Conservation (phyloP, 345 rosid genomes). For the Lumnitzera littorea region DNA sequence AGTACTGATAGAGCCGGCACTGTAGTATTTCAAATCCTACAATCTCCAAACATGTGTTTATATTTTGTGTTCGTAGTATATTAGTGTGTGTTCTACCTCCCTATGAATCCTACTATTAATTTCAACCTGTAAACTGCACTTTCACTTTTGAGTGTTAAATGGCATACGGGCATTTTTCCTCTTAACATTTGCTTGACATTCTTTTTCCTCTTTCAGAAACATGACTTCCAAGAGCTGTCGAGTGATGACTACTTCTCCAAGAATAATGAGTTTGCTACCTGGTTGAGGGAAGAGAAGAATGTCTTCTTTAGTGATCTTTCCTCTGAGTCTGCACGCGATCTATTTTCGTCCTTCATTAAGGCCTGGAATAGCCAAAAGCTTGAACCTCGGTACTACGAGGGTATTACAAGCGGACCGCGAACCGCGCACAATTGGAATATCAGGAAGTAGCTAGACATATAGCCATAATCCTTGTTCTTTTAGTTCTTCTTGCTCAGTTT, state of each 20-base stretch:
- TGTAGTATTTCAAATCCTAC: too few species aligned
- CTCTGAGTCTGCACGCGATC: conserved; percentile 58
- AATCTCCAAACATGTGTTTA: too few species aligned
- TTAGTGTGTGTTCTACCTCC: neutral
- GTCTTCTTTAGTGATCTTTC: conserved; percentile 78
- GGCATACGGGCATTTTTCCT: neutral
- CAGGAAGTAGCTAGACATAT: conserved; percentile 20
- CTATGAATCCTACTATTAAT: too few species aligned
- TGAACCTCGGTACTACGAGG: conserved; percentile 66
- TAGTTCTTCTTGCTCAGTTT: too few species aligned
- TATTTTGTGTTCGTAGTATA: too few species aligned
- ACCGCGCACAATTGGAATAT: conserved; percentile 81
- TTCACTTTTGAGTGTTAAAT: neutral
- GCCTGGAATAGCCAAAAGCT: conserved; percentile 81
- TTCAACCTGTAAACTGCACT: neutral
- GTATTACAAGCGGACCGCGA: conserved; percentile 68
- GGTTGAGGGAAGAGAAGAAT: conserved; percentile 80
- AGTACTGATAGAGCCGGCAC: too few species aligned
- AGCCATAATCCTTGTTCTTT: neutral
- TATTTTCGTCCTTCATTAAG: conserved; percentile 55
- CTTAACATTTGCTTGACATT: neutral
- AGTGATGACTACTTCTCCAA: conserved; percentile 79
- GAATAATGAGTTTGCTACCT: conserved; percentile 84
- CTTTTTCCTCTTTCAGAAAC: conserved; percentile 32
- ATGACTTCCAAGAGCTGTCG: conserved; percentile 55